Evolutionary conservation across 129 eudicot species (phyloP).

Genomic region (Pittosporum tobira): DNA sequence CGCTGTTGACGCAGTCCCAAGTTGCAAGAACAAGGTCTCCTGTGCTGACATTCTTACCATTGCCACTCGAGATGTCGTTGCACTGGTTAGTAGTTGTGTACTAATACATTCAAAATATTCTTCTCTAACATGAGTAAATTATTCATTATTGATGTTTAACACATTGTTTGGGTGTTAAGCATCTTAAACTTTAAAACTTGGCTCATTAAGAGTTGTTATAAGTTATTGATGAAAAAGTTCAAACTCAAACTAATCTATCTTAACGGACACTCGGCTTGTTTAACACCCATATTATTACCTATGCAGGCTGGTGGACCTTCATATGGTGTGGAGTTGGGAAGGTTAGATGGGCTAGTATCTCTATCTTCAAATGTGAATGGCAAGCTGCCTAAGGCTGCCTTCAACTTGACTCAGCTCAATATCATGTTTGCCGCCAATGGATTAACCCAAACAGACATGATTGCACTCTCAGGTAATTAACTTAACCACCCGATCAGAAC

Average conservation of each 20-base stretch:
- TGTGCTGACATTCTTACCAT: conserved; percentile 89
- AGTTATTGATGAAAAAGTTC: too few species aligned
- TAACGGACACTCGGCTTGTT: too few species aligned
- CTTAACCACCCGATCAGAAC: too few species aligned
- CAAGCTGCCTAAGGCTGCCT: conserved; percentile 54
- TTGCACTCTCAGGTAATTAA: conserved; percentile 75
- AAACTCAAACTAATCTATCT: too few species aligned
- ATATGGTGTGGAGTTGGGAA: conserved; percentile 71
- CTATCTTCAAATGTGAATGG: conserved; percentile 55
- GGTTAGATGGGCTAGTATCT: conserved; percentile 70
- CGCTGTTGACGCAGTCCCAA: conserved; percentile 53
- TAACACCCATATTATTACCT: too few species aligned
- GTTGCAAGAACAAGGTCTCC: conserved; percentile 66
- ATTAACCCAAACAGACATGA: conserved; percentile 65
- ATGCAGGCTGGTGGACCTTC: conserved; percentile 77
- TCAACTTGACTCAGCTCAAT: conserved; percentile 62
- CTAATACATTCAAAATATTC: background rate
- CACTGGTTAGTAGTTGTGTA: conserved; percentile 26
- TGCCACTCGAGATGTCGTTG: conserved; percentile 81
- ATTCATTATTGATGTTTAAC: too few species aligned
- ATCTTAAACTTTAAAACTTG: too few species aligned
- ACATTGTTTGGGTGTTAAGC: too few species aligned
- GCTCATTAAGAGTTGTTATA: too few species aligned
- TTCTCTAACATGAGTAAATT: too few species aligned
- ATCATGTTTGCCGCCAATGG: conserved; percentile 57